Conservation (phyloP, 2,329 filamentous ascomycete species). For the Pseudopyricularia cyperi region DNA sequence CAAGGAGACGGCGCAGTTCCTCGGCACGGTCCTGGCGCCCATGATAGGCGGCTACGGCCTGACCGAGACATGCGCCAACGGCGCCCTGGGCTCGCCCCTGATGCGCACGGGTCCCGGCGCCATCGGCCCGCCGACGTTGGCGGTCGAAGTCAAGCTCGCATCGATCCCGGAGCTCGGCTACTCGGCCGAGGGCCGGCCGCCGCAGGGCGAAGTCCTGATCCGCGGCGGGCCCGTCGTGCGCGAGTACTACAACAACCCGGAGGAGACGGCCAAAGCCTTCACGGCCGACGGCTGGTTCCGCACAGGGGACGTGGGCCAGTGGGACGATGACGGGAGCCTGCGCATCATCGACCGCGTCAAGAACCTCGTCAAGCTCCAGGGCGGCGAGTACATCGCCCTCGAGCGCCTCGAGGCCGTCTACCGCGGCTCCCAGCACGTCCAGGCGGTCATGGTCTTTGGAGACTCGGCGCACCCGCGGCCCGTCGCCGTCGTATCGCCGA, state of each 20-base stretch:
- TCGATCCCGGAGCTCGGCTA: constrained; percentile 86
- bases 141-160: constrained; percentile 81
- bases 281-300: constrained; percentile 91
- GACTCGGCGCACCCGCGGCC: constrained; percentile 63
- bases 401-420: constrained; percentile 94
- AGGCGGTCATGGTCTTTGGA: constrained; percentile 80
- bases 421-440: constrained; percentile 63
- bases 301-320: constrained; percentile 91
- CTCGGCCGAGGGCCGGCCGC: constrained; percentile 56
- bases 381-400: constrained; percentile 92
- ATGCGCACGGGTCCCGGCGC: constrained; percentile 69
- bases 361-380: constrained; percentile 92
- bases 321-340: constrained; percentile 66
- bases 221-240: constrained; percentile 62
- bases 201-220: constrained; percentile 89
- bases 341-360: constrained; percentile 92
- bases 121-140: constrained; percentile 66
- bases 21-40: constrained; percentile 82
- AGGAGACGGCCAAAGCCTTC: constrained; percentile 69
- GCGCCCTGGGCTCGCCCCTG: constrained; percentile 68
- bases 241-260: constrained; percentile 73
- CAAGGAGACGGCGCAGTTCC: constrained; percentile 76
- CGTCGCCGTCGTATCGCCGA: constrained; percentile 65
- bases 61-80: constrained; percentile 83
- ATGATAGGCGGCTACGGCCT: constrained; percentile 93